Evolutionary conservation across 495 filamentous ascomycete species (phyloP).

Genomic region (Penicillium chermesinum): DNA sequence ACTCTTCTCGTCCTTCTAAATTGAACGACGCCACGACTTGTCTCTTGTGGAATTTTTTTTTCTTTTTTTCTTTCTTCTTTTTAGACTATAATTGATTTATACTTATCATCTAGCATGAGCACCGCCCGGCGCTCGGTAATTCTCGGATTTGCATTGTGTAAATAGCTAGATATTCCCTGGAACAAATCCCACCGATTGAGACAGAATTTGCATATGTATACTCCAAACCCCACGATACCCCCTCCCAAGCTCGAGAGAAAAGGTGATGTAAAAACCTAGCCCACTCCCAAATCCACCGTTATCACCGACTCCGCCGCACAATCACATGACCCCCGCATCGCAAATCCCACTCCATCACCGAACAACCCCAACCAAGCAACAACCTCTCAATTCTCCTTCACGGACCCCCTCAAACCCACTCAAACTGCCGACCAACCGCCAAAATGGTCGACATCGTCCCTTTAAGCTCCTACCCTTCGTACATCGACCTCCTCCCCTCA

Average conservation of each 20-base stretch:
- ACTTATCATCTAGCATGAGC: not conserved
- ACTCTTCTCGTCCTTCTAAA: slow-evolving; percentile 25
- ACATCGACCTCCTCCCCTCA: slow-evolving; percentile 69
- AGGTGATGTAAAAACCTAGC: too few relatives aligned
- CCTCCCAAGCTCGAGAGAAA: too few relatives aligned
- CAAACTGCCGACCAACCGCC: not conserved
- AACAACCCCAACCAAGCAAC: not conserved
- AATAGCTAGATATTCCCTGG: not conserved
- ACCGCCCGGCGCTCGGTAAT: not conserved
- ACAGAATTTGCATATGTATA: too few relatives aligned
- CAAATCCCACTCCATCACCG: not conserved
- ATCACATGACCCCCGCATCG: slow-evolving; percentile 4
- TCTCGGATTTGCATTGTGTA: not conserved
- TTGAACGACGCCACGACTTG: not conserved
- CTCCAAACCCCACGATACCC: too few relatives aligned
- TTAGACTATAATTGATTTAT: not conserved
- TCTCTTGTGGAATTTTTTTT: not conserved
- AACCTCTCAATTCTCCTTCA: not conserved
- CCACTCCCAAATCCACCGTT: not conserved
- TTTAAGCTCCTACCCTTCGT: slow-evolving; percentile 44
- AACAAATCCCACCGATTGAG: too few relatives aligned
- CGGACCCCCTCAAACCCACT: not conserved
- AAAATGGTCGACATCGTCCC: slow-evolving; percentile 52
- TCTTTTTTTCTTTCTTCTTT: too few relatives aligned
- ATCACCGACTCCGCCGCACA: not conserved